Percentiles rank a stretch among this genome's conserved stretches.
Evolutionary conservation across 2,329 filamentous ascomycete species (phyloP).

Genomic region (Hyphodiscus sp.): DNA sequence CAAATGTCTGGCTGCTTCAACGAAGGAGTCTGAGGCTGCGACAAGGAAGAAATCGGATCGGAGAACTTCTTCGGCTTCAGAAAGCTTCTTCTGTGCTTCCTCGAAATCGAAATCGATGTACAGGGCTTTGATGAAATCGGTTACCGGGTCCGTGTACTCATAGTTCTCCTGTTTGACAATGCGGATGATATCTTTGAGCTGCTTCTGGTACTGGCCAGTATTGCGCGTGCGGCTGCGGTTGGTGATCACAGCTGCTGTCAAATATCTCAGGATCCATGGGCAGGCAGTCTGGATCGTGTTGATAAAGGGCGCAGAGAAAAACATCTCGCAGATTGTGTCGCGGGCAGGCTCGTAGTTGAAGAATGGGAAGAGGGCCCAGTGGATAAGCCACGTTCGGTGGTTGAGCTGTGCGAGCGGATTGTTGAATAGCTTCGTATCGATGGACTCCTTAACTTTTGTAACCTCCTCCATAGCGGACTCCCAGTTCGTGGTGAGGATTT

Average conservation of each 20-base stretch:
- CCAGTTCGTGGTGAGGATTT: constrained; percentile 95
- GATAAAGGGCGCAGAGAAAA: constrained; percentile 96
- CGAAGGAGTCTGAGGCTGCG: constrained; percentile 76
- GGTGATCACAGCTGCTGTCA: constrained; percentile 90
- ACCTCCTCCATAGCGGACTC: constrained; percentile 88
- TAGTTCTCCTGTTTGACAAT: constrained; percentile 96
- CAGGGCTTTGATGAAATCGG: constrained; percentile 91
- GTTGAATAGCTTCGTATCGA: constrained; percentile 92
- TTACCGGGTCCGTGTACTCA: constrained; percentile 94
- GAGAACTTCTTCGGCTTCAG: constrained; percentile 83
- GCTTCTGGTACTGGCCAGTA: constrained; percentile 87
- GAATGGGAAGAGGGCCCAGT: constrained; percentile 98
- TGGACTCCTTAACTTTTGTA: constrained; percentile 81
- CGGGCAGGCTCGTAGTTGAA: constrained; percentile 95
- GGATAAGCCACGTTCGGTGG: constrained; percentile 93
- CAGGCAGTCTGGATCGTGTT: constrained; percentile 98
- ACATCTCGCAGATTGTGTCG: constrained; percentile 87
- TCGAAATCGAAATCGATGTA: constrained; percentile 97
- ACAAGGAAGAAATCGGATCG: constrained; percentile 94
- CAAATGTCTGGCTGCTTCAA: constrained; percentile 88
- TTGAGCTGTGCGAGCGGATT: constrained; percentile 93
- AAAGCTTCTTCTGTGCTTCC: constrained; percentile 85
- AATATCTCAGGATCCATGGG: constrained; percentile 93
- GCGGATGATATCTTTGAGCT: constrained; percentile 93
- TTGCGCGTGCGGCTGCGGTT: constrained; percentile 77